Percentiles rank a stretch among this genome's conserved stretches.
Conservation (phyloP, 108 stramenopile genomes). For the Skeletonema menzelii region DNA sequence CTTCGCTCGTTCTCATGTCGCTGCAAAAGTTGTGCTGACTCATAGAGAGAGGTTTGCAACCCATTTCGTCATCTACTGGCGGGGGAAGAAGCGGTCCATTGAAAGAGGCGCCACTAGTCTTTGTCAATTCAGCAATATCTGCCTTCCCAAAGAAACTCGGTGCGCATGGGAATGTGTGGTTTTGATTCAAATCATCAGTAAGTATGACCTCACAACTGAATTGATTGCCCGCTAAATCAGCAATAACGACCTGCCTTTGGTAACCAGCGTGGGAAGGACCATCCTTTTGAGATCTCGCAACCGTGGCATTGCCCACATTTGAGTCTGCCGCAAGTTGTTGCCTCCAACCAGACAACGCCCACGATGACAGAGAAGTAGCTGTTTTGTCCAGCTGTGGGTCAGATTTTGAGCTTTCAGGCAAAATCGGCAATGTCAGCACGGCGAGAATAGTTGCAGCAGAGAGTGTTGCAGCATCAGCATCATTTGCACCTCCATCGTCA, state of each 20-base stretch:
- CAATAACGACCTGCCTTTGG: conserved; percentile 30
- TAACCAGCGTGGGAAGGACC: not conserved
- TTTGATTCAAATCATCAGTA: conserved; percentile 5
- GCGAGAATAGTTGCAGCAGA: conserved; percentile 10
- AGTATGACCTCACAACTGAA: conserved; percentile 60
- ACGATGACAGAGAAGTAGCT: not conserved
- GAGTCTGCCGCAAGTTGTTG: not conserved
- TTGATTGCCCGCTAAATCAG: conserved; percentile 55
- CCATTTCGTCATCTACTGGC: conserved; percentile 36
- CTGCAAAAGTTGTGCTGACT: conserved; percentile 16
- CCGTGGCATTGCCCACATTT: not conserved
- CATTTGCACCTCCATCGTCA: not conserved
- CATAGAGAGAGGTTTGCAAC: conserved; percentile 40
- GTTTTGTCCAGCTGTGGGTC: not conserved
- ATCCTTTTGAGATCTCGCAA: not conserved
- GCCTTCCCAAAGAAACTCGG: conserved; percentile 81
- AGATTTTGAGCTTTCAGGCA: not conserved
- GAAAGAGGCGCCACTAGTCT: conserved; percentile 31
- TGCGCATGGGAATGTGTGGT: conserved; percentile 53
- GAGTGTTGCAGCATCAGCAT: not conserved
- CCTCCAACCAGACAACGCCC: conserved; percentile 12
- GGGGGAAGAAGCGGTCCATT: conserved; percentile 39
- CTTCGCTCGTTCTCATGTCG: conserved; percentile 4
- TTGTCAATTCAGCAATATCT: conserved; percentile 33
- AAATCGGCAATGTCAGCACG: conserved; percentile 14